phyloP scores from a whole-genome alignment of 352 stramenopile genomes.

The Pythium guiyangense region DNA sequence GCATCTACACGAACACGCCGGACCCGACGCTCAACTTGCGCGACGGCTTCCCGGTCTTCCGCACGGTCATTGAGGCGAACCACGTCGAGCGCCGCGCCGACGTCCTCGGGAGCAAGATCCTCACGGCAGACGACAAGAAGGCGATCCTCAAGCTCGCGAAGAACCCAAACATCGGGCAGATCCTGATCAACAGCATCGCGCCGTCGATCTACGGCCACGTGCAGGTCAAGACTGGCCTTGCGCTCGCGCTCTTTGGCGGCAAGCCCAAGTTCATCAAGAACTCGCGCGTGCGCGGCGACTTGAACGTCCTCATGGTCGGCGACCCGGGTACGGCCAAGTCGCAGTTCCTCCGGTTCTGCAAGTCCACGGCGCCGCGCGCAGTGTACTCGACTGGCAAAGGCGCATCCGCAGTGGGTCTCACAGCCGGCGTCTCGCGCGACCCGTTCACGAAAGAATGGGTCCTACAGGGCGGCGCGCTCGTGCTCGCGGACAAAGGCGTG shows the following conservation, averaged over 20 bases:
- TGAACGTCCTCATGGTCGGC: constrained; percentile 98
- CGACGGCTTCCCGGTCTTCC: constrained; percentile 94
- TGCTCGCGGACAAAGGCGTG: constrained; percentile 97
- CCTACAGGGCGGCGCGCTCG: constrained; percentile 95
- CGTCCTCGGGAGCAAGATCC: constrained; percentile 71
- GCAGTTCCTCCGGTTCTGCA: constrained; percentile 98
- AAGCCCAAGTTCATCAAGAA: constrained; percentile 93
- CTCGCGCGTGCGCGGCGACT: constrained; percentile 96
- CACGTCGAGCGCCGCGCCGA: constrained; percentile 95
- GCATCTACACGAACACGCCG: constrained; percentile 96
- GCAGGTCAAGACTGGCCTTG: constrained; percentile 96
- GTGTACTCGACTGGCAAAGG: constrained; percentile 99
- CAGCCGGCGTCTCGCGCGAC: constrained; percentile 96
- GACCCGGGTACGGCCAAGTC: constrained; percentile 98
- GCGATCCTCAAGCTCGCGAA: constrained; percentile 87
- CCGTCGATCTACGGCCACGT: constrained; percentile 98
- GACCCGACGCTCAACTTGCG: constrained; percentile 91
- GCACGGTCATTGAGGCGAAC: constrained; percentile 98
- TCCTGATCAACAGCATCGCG: constrained; percentile 88
- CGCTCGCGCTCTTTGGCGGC: constrained; percentile 95
- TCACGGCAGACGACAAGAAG: constrained; percentile 95
- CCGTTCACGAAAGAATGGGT: constrained; percentile 98
- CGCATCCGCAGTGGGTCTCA: constrained; percentile 98
- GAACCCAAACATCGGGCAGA: constrained; percentile 76
- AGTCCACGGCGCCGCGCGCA: constrained; percentile 95